These are phyloP conservation scores for Sphagnum tenellum DNA, from an alignment of 225 moss, liverwort and hornwort species.

Conservation along the genomic window DNA sequence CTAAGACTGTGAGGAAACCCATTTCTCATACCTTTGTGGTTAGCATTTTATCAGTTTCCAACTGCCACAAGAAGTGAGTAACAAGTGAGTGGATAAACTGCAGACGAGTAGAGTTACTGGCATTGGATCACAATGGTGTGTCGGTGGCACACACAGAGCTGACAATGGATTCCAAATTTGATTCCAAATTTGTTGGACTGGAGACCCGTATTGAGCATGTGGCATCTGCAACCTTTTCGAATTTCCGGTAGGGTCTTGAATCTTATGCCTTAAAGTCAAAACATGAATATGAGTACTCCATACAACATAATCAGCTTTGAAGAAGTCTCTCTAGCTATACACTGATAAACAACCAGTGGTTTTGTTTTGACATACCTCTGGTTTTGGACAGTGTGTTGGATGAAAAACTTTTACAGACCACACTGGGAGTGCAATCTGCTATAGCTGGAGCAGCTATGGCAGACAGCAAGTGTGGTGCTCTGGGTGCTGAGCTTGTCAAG, in stretches of 20 bases:
- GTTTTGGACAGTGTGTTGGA: constrained; percentile 44
- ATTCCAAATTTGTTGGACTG: constrained; percentile 10
- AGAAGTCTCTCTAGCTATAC: too few species aligned
- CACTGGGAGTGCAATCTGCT: constrained; percentile 42
- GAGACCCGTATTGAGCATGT: constrained; percentile 78
- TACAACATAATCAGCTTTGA: too few species aligned
- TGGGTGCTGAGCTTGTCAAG: constrained; percentile 81
- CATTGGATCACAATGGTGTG: constrained; percentile 6
- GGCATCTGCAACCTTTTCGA: constrained; percentile 79
- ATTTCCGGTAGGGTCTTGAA: constrained; percentile 37
- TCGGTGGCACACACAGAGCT: constrained; percentile 7
- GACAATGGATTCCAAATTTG: constrained; percentile 26
- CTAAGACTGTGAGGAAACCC: too few species aligned
- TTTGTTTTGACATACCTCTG: too few species aligned
- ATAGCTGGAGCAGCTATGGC: constrained; percentile 50
- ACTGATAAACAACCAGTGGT: too few species aligned
- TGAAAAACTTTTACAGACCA: constrained; percentile 55
- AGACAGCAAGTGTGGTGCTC: constrained; percentile 64
- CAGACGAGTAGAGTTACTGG: constrained; percentile 41
- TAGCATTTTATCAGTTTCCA: too few species aligned
- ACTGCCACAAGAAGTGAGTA: too few species aligned
- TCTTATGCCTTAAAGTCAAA: too few species aligned
- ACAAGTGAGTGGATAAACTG: too few species aligned
- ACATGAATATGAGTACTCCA: too few species aligned
- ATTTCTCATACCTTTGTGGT: too few species aligned